Evolutionary conservation across 2,329 filamentous ascomycete genomes (phyloP).

Genomic region (Colletotrichum endophyticum): DNA sequence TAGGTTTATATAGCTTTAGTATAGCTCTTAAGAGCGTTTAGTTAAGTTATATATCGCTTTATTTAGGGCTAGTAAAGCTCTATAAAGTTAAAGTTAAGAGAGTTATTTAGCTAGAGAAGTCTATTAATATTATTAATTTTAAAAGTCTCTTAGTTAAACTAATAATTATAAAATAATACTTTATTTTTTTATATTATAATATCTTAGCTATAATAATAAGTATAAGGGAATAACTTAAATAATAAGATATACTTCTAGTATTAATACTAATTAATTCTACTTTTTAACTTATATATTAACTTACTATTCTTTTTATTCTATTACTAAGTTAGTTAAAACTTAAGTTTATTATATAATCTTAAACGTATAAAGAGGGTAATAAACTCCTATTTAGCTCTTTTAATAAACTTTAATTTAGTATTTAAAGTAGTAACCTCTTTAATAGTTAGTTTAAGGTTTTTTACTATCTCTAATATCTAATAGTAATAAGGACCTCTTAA

Average conservation of each 20-base stretch:
- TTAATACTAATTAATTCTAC: conserved; percentile 20
- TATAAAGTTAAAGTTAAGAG: conserved; percentile 22
- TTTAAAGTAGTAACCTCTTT: conserved; percentile 18
- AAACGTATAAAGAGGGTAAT: conserved; percentile 6
- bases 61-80: conserved; percentile 19
- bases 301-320: conserved; percentile 13
- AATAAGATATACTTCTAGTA: conserved; percentile 17
- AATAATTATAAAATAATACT: conserved; percentile 9
- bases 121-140: conserved; percentile 1
- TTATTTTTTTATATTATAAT: conserved; percentile 24
- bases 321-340: conserved; percentile 1
- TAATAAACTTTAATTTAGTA: conserved; percentile 17
- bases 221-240: conserved; percentile 23
- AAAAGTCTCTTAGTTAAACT: conserved; percentile 10
- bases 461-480: conserved; percentile 18
- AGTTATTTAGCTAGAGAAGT: conserved; percentile 20
- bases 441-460: background rate
- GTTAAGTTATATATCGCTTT: conserved; percentile 21
- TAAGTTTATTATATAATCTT: background rate
- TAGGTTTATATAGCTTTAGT: conserved; percentile 5
- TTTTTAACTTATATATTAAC: background rate
- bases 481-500: conserved; percentile 23
- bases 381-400: conserved; percentile 19
- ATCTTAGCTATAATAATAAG: conserved; percentile 2
- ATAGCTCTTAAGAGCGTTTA: background rate